phyloP scores from a whole-genome alignment of 768 basidiomycete genomes.

The Galerina sulciceps region DNA sequence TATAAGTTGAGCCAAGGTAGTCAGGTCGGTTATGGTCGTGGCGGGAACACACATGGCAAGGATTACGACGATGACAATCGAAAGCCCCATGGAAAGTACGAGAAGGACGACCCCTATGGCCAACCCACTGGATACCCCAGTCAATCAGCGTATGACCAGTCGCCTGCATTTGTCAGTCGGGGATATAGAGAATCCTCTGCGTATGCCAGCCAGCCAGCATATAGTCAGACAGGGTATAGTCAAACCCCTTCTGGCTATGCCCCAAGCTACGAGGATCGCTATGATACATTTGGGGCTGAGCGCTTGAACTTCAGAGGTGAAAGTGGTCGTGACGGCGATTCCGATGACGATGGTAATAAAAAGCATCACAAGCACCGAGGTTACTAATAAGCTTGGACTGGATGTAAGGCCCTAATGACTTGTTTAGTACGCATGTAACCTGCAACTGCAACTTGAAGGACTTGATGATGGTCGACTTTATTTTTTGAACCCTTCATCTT shows the following conservation, averaged over 20 bases:
- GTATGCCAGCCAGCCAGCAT: neutral
- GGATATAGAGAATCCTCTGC: neutral
- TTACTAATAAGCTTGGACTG: slow-evolving; percentile 3
- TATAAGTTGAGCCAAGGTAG: neutral
- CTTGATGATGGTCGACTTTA: no score
- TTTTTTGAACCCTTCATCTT: no score
- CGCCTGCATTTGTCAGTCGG: neutral
- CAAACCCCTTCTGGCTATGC: slow-evolving; percentile 22
- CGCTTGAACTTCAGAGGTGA: slow-evolving; percentile 41
- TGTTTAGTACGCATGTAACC: no score
- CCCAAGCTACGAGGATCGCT: slow-evolving; percentile 31
- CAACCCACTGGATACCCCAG: neutral
- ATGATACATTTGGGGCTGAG: slow-evolving; percentile 58
- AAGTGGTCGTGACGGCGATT: slow-evolving; percentile 29
- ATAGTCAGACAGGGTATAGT: no score
- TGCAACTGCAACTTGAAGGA: no score
- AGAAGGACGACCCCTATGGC: neutral
- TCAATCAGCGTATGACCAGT: neutral
- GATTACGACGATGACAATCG: slow-evolving; percentile 13
- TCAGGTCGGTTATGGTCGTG: slow-evolving; percentile 2
- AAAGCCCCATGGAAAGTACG: neutral
- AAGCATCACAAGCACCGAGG: slow-evolving; percentile 10
- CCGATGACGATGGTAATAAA: slow-evolving; percentile 31
- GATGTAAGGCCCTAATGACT: neutral
- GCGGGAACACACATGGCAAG: neutral